A percentile compares a stretch with the other conserved stretches of the same genome.
phyloP scores from a whole-genome alignment of 169 alveolate genomes.

The Theileria annulata region DNA sequence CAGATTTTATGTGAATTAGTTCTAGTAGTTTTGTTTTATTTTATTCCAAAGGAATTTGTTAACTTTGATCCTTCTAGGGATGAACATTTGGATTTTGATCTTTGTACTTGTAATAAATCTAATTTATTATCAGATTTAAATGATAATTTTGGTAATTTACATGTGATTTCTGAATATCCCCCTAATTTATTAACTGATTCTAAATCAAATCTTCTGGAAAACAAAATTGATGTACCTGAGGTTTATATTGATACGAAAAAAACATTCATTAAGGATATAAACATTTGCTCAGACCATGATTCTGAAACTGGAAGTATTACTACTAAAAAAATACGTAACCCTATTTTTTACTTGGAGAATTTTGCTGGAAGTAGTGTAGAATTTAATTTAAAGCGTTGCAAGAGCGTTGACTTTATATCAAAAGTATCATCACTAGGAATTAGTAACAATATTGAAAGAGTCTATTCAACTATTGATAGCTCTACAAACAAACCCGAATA shows the following conservation, averaged over 20 bases:
- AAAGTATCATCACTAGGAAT: background rate
- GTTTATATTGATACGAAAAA: background rate
- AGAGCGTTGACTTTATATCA: background rate
- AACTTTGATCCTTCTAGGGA: constrained; percentile 19
- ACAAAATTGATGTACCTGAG: background rate
- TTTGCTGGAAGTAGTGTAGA: constrained; percentile 9
- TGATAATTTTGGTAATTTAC: background rate
- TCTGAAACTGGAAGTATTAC: background rate
- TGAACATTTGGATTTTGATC: background rate
- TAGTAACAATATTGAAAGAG: background rate
- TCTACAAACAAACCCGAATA: background rate
- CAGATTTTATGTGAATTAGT: constrained; percentile 21
- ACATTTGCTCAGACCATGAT: background rate
- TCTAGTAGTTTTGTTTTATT: constrained; percentile 2
- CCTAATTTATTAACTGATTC: background rate
- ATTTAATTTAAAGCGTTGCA: constrained; percentile 11
- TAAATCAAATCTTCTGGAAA: background rate
- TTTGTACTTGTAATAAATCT: constrained; percentile 3
- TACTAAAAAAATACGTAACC: background rate
- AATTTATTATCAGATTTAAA: background rate
- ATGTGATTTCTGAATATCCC: background rate
- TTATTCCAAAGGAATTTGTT: constrained; percentile 36
- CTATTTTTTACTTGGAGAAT: background rate
- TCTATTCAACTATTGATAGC: background rate
- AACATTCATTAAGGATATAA: background rate